These are phyloP conservation scores for Trichosporon sp. DNA, from an alignment of 1,284 basidiomycete genomes.

Conservation along the genomic window DNA sequence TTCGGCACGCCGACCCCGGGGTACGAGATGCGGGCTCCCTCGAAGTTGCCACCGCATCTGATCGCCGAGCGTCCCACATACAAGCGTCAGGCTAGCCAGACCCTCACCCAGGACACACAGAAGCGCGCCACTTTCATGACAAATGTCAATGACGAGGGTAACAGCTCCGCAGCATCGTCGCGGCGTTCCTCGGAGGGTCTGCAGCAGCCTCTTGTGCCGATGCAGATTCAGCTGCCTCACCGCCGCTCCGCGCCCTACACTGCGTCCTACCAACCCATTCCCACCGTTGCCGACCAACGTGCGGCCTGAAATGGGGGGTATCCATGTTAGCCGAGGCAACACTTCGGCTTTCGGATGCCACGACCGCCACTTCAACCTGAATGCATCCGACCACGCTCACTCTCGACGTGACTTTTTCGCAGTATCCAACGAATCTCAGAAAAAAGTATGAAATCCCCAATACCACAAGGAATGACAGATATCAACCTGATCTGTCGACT, in stretches of 20 bases:
- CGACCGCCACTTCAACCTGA: neutral
- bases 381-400: neutral
- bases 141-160: slow-evolving; percentile 9
- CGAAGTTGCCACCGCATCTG: slow-evolving; percentile 8
- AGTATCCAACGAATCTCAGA: neutral
- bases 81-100: slow-evolving; percentile 45
- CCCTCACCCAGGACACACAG: slow-evolving; percentile 33
- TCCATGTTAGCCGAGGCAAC: neutral
- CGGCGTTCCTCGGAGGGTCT: neutral
- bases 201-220: neutral
- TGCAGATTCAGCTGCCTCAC: neutral
- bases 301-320: neutral
- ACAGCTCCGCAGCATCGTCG: neutral
- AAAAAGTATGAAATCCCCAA: neutral
- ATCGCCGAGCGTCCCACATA: slow-evolving; percentile 34
- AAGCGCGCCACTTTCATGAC: slow-evolving; percentile 15
- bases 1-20: slow-evolving; percentile 25
- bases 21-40: slow-evolving; percentile 6
- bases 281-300: neutral
- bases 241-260: neutral
- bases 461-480: neutral
- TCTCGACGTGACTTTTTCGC: neutral
- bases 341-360: neutral
- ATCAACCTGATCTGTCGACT: neutral
- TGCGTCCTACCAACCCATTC: neutral